These are phyloP conservation scores for Odontarrhena argentea DNA, from an alignment of 345 rosid genomes.

Conservation along the genomic window DNA sequence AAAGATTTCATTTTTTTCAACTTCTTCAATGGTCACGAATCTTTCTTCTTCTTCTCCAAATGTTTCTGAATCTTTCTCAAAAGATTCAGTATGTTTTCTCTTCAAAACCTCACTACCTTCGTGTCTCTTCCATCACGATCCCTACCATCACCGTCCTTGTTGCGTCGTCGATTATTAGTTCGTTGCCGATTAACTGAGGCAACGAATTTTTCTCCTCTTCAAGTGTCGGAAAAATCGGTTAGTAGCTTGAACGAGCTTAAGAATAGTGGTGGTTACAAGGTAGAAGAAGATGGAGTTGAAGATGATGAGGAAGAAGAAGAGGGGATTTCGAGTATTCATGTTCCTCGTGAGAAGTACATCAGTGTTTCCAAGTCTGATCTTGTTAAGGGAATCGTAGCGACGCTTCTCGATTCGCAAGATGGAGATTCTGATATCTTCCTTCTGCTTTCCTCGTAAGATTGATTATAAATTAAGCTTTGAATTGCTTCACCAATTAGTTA, in stretches of 20 bases:
- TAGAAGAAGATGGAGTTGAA: constrained; percentile 25
- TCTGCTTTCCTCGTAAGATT: constrained; percentile 68
- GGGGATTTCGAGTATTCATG: constrained; percentile 65
- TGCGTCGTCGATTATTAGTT: constrained; percentile 26
- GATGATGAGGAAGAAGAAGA: constrained; percentile 48
- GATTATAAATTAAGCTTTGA: not conserved
- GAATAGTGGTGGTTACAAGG: constrained; percentile 25
- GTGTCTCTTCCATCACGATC: constrained; percentile 39
- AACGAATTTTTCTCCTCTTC: constrained; percentile 22
- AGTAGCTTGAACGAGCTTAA: constrained; percentile 31
- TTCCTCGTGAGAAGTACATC: constrained; percentile 75
- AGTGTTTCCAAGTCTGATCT: constrained; percentile 76
- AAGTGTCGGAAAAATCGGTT: constrained; percentile 20
- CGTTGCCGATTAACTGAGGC: constrained; percentile 33
- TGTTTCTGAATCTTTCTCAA: constrained; percentile 28
- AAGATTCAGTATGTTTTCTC: constrained; percentile 45
- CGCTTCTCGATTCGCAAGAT: constrained; percentile 53
- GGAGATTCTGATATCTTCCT: constrained; percentile 60
- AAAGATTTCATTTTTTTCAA: constrained; percentile 2
- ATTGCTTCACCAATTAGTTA: not conserved
- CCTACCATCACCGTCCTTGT: constrained; percentile 5
- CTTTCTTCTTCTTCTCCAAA: constrained; percentile 28
- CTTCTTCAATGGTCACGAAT: constrained; percentile 40
- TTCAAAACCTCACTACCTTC: constrained; percentile 45
- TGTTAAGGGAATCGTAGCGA: constrained; percentile 55